Conservation (phyloP, 331 rosid species). For the Spiraea crenata region DNA sequence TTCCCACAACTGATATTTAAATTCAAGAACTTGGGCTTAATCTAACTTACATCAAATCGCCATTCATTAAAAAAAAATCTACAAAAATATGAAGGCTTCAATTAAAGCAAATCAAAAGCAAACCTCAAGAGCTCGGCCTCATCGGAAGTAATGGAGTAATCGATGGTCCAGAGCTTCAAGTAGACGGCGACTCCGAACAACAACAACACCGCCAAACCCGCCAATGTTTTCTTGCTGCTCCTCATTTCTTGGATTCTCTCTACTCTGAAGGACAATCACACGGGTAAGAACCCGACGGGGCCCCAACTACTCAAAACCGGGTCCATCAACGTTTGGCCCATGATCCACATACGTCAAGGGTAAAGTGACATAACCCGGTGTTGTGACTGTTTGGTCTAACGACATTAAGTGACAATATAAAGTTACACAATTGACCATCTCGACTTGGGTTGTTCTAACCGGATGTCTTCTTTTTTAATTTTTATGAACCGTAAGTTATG, state of each 20-base stretch:
- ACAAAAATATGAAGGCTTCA: background rate
- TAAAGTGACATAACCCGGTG: too few species aligned
- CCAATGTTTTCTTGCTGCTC: slow-evolving; percentile 41
- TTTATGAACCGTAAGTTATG: too few species aligned
- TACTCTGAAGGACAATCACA: background rate
- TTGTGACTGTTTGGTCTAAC: too few species aligned
- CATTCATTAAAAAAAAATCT: background rate
- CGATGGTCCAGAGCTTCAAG: slow-evolving; percentile 69
- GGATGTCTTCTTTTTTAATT: too few species aligned
- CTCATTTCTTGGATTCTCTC: slow-evolving; percentile 18
- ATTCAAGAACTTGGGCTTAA: background rate
- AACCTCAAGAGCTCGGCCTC: slow-evolving; percentile 69
- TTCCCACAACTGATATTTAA: background rate
- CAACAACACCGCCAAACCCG: slow-evolving; percentile 48
- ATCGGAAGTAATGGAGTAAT: slow-evolving; percentile 50
- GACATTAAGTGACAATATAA: too few species aligned
- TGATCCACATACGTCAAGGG: background rate
- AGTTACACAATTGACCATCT: too few species aligned
- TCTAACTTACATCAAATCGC: background rate
- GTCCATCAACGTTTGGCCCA: background rate
- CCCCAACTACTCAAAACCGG: background rate
- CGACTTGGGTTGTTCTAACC: too few species aligned
- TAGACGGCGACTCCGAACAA: slow-evolving; percentile 65
- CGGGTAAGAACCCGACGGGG: background rate
- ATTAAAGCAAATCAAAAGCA: slow-evolving; percentile 3